phyloP scores from a whole-genome alignment of 257 asterid genomes.

The Mentha longifolia region DNA sequence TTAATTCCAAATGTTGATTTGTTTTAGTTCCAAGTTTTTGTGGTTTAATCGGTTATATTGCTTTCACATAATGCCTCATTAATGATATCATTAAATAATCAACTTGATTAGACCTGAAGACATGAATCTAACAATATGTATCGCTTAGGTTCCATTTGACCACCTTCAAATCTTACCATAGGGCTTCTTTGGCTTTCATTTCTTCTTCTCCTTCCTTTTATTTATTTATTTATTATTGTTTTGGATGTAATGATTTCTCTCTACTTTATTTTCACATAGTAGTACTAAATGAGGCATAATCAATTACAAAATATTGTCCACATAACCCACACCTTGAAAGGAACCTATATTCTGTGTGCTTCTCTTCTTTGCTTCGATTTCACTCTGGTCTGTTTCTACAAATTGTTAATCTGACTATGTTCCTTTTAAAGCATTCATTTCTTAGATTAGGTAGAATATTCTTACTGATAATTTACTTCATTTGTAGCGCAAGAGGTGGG shows the following conservation, averaged over 20 bases:
- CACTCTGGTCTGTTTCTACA: conserved; percentile 11
- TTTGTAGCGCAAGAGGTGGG: conserved; percentile 85
- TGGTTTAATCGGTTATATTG: not conserved
- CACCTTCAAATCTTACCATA: conserved; percentile 1
- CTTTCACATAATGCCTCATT: not conserved
- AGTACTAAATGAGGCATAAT: not conserved
- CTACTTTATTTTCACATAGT: not conserved
- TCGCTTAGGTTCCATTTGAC: conserved; percentile 1
- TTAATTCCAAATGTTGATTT: not conserved
- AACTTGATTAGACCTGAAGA: not conserved
- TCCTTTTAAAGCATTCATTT: conserved; percentile 11
- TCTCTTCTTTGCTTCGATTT: conserved; percentile 1
- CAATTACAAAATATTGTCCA: not conserved
- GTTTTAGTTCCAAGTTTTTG: not conserved
- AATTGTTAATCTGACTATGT: conserved; percentile 13
- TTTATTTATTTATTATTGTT: not conserved
- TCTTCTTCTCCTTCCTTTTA: not conserved
- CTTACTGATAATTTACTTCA: conserved; percentile 32
- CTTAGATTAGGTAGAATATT: not conserved
- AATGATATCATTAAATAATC: not conserved
- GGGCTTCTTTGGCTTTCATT: not conserved
- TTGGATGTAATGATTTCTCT: not conserved
- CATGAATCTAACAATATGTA: conserved; percentile 8
- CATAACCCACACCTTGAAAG: not conserved
- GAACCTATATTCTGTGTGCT: not conserved